These are phyloP conservation scores for Arxiozyma slooffiae DNA, from an alignment of 1,139 yeast genomes.

Conservation along the genomic window DNA sequence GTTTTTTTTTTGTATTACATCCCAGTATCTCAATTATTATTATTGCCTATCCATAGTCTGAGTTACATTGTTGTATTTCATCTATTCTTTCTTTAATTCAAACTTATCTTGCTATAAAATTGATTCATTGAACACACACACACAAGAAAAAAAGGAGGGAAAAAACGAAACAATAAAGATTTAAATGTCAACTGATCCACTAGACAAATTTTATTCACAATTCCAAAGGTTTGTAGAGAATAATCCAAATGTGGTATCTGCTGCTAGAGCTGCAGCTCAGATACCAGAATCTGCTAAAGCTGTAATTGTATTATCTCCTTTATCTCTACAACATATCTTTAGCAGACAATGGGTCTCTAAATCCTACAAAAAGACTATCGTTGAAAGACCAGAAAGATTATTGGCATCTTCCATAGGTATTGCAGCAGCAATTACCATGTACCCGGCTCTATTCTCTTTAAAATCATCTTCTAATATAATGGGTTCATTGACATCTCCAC, in stretches of 20 bases:
- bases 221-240: conserved; percentile 42
- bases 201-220: conserved; percentile 36
- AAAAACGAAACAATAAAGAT: background rate
- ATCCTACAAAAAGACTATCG: conserved; percentile 57
- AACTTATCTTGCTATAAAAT: background rate
- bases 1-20: no score
- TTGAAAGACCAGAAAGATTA: conserved; percentile 75
- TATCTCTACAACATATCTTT: conserved; percentile 58
- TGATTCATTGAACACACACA: background rate
- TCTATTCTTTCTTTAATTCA: no score
- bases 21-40: no score
- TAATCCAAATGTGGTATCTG: conserved; percentile 47
- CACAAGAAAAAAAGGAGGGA: background rate
- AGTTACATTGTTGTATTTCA: no score
- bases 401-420: conserved; percentile 70
- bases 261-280: conserved; percentile 37
- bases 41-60: no score
- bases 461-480: conserved; percentile 32
- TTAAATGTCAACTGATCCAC: conserved; percentile 17
- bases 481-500: conserved; percentile 33
- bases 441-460: conserved; percentile 51
- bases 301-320: conserved; percentile 48
- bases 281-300: conserved; percentile 41
- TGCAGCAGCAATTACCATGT: conserved; percentile 64
- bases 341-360: conserved; percentile 72